phyloP scores from a whole-genome alignment of 2,329 filamentous ascomycete genomes.

The Akanthomyces dipterigenus region DNA sequence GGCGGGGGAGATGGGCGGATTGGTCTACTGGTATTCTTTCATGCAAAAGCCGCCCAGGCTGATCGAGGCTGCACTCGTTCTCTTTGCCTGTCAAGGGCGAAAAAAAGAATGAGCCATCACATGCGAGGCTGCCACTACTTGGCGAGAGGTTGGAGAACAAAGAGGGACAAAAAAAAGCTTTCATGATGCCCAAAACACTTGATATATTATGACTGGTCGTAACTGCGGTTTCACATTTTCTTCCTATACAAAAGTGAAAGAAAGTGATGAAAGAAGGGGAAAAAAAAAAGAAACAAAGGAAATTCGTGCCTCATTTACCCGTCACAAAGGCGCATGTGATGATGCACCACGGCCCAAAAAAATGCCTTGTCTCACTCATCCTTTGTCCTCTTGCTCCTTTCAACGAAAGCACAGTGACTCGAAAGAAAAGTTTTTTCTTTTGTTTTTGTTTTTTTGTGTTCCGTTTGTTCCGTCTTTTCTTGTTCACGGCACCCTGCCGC shows the following conservation, averaged over 20 bases:
- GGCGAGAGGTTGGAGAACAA: neutral
- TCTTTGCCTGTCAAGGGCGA: neutral
- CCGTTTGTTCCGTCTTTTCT: too few species aligned
- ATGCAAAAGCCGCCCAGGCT: neutral
- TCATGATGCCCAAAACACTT: neutral
- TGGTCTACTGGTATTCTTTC: too few species aligned
- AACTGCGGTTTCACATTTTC: neutral
- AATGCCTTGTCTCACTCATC: neutral
- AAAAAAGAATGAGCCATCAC: neutral
- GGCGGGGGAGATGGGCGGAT: too few species aligned
- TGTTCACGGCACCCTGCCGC: conserved; percentile 31
- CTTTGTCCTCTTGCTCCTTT: conserved; percentile 5
- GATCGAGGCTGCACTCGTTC: neutral
- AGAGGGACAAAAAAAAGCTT: neutral
- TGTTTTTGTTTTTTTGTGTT: neutral
- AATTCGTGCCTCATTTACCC: neutral
- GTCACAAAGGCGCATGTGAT: conserved; percentile 7
- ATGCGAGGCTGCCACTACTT: neutral
- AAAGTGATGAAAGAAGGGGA: neutral
- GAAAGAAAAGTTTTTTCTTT: neutral
- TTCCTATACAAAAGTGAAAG: neutral
- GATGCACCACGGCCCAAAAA: neutral
- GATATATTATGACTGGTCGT: conserved; percentile 4
- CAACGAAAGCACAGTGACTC: neutral
- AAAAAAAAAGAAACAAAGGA: neutral